Conservation (phyloP, 306 rosid species). For the Vigna angularis region DNA sequence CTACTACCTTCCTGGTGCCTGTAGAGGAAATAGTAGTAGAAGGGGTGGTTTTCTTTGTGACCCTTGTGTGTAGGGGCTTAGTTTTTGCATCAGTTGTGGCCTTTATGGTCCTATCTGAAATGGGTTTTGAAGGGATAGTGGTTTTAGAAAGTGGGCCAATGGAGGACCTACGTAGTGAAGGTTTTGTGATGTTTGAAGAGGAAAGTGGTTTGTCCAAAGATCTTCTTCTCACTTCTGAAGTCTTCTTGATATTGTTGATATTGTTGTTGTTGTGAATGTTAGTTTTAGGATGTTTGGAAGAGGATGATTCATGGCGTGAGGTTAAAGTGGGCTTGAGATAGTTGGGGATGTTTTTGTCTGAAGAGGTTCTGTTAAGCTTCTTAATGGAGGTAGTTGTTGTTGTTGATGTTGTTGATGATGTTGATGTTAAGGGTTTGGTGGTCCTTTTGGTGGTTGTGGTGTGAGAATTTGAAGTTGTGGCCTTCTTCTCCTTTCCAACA, state of each 20-base stretch:
- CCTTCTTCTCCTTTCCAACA: conserved; percentile 57
- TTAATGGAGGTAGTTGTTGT: conserved; percentile 1
- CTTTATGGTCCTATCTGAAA: conserved; percentile 31
- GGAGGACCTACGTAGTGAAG: conserved; percentile 20
- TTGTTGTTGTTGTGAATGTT: neutral
- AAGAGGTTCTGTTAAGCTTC: conserved; percentile 34
- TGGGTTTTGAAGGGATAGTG: conserved; percentile 29
- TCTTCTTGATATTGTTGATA: neutral
- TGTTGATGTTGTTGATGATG: neutral
- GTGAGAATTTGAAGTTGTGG: conserved; percentile 42
- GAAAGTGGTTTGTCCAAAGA: conserved; percentile 61
- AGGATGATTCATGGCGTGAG: conserved; percentile 43
- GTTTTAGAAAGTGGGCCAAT: conserved; percentile 11
- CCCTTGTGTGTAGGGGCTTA: conserved; percentile 1
- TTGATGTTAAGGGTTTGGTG: conserved; percentile 43
- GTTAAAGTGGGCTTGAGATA: conserved; percentile 64
- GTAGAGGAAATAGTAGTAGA: neutral
- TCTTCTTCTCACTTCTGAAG: conserved; percentile 47
- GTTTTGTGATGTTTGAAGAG: conserved; percentile 39
- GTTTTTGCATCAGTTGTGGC: conserved; percentile 29
- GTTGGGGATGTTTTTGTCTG: conserved; percentile 52
- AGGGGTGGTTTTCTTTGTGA: conserved; percentile 34
- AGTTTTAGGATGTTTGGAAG: neutral
- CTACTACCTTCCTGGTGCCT: neutral
- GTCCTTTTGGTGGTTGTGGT: conserved; percentile 31